Evolutionary conservation across 106 monocot species (phyloP), one percentile per base, ranked within the genome.

Genomic region (Narthecium ossifragum): DNA sequence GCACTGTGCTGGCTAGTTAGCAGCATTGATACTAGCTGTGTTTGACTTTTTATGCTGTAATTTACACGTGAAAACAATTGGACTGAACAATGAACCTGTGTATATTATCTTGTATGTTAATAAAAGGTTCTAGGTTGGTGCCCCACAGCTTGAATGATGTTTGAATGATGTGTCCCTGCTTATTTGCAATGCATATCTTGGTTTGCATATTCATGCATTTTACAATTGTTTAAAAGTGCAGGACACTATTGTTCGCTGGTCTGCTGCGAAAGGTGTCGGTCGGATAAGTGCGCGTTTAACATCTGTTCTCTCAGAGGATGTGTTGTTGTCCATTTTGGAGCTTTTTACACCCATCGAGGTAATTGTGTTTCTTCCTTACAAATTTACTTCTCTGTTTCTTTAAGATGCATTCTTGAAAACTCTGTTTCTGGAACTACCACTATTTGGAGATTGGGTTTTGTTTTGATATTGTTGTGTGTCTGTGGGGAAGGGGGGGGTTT

Each of bases 261-360:
- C 90, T 72, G 80, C 96, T 63, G 96, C 96, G 32, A 98, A 98
- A 86, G 96, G 96, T 64, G 72, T 90, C 59, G 96, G 96, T 46
- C 80, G 96, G 22, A 79, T 98, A 54, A 82, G 90, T 41, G 78
- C 86, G 61, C 76, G 87, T 49, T 43, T 98, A 51, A 86, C 90
- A 59, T 84, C 78, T 71, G 48, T 81, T 21, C 74, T 98, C 24
- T 69, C 86, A 4, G 87, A 77, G 39, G 96, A 98, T 67, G 81
- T 98, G 10, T 61, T 98, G 47, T 90, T 74, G 52, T 90, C 96
- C 27, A 71, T 98, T 45, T 61, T 98, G 58, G 85, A 98, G 31
- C 78, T 98, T 24, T 98, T 98, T 84, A 83, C 87, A 24, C 73
- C 78, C 30, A 72, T 86, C 37, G 96, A 98, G 96, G 96, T 90